Evolutionary conservation across 192 early-diverging fungal genomes (phyloP).

Genomic region (Coemansia sp.): DNA sequence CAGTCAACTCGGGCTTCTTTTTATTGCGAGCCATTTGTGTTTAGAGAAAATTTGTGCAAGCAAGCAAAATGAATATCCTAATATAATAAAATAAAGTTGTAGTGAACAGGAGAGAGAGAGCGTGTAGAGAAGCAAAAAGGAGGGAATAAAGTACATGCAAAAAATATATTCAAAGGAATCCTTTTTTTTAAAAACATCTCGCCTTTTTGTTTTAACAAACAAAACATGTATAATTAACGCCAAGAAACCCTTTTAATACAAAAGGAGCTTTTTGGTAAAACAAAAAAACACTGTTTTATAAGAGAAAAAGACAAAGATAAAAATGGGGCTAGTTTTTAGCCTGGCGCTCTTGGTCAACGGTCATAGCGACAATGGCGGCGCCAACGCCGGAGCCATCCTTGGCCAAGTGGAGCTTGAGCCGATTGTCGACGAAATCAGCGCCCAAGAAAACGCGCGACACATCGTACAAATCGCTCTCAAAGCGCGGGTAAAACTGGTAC

Average conservation of each 20-base stretch:
- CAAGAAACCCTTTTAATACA: too few relatives aligned
- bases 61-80: too few relatives aligned
- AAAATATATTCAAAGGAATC: too few relatives aligned
- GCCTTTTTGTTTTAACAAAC: too few relatives aligned
- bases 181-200: neutral
- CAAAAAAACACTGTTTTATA: neutral
- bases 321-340: too few relatives aligned
- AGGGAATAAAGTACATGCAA: neutral
- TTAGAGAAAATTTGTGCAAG: too few relatives aligned
- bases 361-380: constrained; percentile 60
- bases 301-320: too few relatives aligned
- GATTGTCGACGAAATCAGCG: constrained; percentile 56
- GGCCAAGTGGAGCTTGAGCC: constrained; percentile 62
- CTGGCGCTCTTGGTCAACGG: constrained; percentile 11
- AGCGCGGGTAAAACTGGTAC: constrained; percentile 62
- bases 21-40: too few relatives aligned
- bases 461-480: constrained; percentile 70
- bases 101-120: neutral
- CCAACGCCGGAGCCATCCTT: constrained; percentile 86
- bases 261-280: too few relatives aligned
- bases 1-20: too few relatives aligned
- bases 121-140: neutral
- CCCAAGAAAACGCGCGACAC: constrained; percentile 70
- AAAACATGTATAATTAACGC: too few relatives aligned
- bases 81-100: too few relatives aligned